These are phyloP conservation scores for Solanum bulbocastanum DNA, from an alignment of 257 asterid genomes.

Conservation along the genomic window DNA sequence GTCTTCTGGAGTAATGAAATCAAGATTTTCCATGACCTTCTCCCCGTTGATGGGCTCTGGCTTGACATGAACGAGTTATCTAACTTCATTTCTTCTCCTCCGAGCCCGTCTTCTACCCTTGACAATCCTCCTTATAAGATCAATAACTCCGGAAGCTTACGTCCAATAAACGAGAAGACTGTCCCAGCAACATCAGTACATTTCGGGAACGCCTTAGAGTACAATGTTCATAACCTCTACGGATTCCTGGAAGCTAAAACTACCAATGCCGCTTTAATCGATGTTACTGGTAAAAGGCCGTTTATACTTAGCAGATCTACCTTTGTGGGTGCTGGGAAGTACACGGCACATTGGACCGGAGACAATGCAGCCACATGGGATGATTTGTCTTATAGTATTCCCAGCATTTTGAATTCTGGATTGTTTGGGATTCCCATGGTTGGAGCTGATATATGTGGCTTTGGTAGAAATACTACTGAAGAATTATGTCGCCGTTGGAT, in stretches of 20 bases:
- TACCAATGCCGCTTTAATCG: conserved; percentile 47
- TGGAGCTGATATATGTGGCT: conserved; percentile 97
- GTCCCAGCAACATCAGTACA: conserved; percentile 67
- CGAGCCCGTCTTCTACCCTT: conserved; percentile 42
- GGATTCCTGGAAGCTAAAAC: conserved; percentile 71
- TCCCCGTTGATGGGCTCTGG: conserved; percentile 83
- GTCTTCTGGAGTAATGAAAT: conserved; percentile 66
- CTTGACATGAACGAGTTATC: conserved; percentile 89
- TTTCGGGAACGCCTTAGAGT: conserved; percentile 50
- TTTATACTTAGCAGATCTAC: conserved; percentile 82
- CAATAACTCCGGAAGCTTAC: conserved; percentile 42
- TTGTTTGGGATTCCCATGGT: conserved; percentile 90
- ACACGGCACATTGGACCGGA: conserved; percentile 93
- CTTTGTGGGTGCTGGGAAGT: conserved; percentile 84
- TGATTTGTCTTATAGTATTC: conserved; percentile 64
- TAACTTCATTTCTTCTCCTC: conserved; percentile 65
- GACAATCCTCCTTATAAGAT: conserved; percentile 86
- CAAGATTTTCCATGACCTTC: conserved; percentile 34
- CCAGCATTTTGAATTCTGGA: conserved; percentile 66
- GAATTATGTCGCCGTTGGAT: conserved; percentile 98
- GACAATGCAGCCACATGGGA: conserved; percentile 91
- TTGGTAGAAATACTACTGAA: conserved; percentile 50
- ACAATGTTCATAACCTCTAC: conserved; percentile 69
- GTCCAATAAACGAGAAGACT: conserved; percentile 39
- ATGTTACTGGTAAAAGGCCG: conserved; percentile 56